These are phyloP conservation scores for Calonectria multiphialidica DNA, from an alignment of 2,329 filamentous ascomycete species.

Conservation along the genomic window DNA sequence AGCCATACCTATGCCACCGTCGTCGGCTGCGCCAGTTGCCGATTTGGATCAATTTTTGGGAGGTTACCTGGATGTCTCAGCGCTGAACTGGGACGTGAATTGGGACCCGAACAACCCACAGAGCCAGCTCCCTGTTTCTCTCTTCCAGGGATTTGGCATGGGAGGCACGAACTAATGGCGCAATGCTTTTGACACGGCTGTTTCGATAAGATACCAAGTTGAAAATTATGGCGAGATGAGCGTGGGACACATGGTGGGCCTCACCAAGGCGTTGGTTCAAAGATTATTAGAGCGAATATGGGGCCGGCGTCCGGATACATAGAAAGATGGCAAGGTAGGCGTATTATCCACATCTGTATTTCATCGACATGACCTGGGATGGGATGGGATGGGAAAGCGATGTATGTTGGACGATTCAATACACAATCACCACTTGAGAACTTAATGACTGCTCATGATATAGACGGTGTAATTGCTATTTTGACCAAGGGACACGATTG, in stretches of 20 bases:
- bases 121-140: constrained; percentile 45
- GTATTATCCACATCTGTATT: constrained; percentile 25
- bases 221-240: constrained; percentile 14
- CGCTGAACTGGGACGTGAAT: constrained; percentile 62
- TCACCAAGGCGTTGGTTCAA: constrained; percentile 39
- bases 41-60: constrained; percentile 59
- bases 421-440: constrained; percentile 24
- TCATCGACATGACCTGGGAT: constrained; percentile 17
- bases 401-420: constrained; percentile 7
- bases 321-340: constrained; percentile 21
- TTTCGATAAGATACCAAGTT: constrained; percentile 10
- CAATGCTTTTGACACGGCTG: constrained; percentile 16
- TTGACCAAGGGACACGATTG: background rate
- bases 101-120: constrained; percentile 44
- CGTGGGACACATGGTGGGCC: constrained; percentile 27
- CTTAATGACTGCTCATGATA: background rate
- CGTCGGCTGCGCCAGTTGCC: constrained; percentile 39
- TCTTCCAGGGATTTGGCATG: constrained; percentile 48
- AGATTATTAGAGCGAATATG: constrained; percentile 32
- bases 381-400: background rate
- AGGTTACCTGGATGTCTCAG: constrained; percentile 57
- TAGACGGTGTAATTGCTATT: background rate
- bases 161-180: constrained; percentile 37
- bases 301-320: constrained; percentile 30
- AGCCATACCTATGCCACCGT: constrained; percentile 43